These are phyloP conservation scores for Rauvolfia tetraphylla DNA, from an alignment of 257 asterid genomes.

Conservation along the genomic window DNA sequence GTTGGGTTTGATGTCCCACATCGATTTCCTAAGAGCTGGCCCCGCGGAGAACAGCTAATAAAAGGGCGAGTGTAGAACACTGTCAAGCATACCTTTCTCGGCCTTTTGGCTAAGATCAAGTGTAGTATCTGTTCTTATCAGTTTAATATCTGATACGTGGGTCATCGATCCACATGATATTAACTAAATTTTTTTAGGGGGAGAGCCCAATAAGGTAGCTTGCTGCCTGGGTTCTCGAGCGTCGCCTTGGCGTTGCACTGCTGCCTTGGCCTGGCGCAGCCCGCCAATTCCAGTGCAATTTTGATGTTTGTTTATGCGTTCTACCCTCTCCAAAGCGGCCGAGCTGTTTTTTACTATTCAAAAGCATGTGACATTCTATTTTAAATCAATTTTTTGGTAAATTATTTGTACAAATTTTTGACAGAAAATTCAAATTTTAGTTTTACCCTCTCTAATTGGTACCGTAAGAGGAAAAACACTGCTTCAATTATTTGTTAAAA, in stretches of 20 bases:
- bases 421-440: no score
- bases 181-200: conserved; percentile 4
- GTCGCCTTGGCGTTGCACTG: not conserved
- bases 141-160: conserved; percentile 22
- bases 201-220: not conserved
- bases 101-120: conserved; percentile 50
- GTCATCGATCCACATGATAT: not conserved
- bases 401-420: no score
- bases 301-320: no score
- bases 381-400: no score
- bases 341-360: no score
- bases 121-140: conserved; percentile 36
- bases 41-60: not conserved
- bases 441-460: no score
- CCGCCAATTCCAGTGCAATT: not conserved
- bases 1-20: not conserved
- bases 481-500: no score
- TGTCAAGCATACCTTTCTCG: conserved; percentile 33
- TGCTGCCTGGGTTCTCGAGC: not conserved
- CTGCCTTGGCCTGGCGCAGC: not conserved
- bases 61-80: not conserved
- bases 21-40: not conserved
- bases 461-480: no score
- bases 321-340: no score
- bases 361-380: no score